A percentile compares a stretch with the other conserved stretches of the same genome.
These are phyloP conservation scores for Symbiodinium pilosum DNA, from an alignment of 73 alveolate species.

Conservation along the genomic window DNA sequence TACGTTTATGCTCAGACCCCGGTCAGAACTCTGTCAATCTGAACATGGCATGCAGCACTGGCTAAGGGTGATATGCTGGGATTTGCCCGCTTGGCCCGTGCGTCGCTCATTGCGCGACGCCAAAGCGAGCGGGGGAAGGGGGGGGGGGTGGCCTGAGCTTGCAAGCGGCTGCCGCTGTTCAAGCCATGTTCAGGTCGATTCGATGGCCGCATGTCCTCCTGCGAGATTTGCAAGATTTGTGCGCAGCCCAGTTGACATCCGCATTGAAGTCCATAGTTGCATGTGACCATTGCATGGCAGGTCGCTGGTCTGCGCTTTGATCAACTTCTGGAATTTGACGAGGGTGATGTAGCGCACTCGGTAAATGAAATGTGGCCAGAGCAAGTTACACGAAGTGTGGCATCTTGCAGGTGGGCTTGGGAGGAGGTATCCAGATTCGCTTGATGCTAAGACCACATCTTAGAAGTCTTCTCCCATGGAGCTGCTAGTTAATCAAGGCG, in stretches of 20 bases:
- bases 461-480: no score
- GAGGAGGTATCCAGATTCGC: slow-evolving; percentile 91
- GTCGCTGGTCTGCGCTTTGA: slow-evolving; percentile 65
- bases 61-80: slow-evolving; percentile 83
- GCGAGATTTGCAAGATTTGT: neutral
- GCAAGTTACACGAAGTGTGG: neutral
- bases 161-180: neutral
- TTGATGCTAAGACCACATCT: neutral
- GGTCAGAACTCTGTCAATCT: neutral
- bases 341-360: slow-evolving; percentile 32
- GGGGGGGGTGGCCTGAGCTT: no score
- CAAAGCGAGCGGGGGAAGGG: no score
- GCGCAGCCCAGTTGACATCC: no score
- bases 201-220: slow-evolving; percentile 78
- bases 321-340: slow-evolving; percentile 80
- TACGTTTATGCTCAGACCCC: slow-evolving; percentile 35
- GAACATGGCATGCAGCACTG: no score
- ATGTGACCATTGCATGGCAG: neutral
- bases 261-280: no score
- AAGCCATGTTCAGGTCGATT: neutral
- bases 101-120: slow-evolving; percentile 26
- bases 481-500: neutral
- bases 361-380: no score
- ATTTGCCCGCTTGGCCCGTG: slow-evolving; percentile 91
- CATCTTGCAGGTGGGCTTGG: slow-evolving; percentile 27